These are phyloP conservation scores for Diutina scorzettiae DNA, from an alignment of 1,139 yeast genomes.

Conservation along the genomic window DNA sequence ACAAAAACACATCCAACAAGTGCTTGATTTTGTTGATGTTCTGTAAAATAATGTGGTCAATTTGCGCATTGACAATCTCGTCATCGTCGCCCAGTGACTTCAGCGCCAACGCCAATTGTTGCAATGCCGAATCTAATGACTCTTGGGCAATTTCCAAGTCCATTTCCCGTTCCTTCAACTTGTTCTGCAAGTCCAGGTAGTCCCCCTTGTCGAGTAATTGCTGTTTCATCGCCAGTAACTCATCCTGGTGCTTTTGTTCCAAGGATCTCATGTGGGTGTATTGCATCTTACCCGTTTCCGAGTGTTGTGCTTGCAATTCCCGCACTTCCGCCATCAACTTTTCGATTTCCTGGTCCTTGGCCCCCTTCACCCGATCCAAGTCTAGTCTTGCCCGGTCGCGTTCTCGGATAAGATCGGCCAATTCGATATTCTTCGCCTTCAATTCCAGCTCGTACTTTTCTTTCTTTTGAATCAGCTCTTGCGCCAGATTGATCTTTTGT, in stretches of 20 bases:
- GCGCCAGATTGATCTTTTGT: constrained; percentile 86
- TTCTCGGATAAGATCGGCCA: constrained; percentile 82
- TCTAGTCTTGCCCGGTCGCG: constrained; percentile 84
- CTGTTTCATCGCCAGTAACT: constrained; percentile 30
- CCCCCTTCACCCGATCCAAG: constrained; percentile 58
- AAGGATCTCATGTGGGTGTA: constrained; percentile 53
- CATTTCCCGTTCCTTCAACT: constrained; percentile 57
- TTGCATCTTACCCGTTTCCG: constrained; percentile 54
- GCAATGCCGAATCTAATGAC: constrained; percentile 64
- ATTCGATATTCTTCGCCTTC: constrained; percentile 75
- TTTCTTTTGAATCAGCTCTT: constrained; percentile 77
- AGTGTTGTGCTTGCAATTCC: constrained; percentile 46
- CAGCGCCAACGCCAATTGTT: constrained; percentile 46
- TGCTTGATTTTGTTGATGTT: constrained; percentile 40
- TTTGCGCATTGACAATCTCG: constrained; percentile 36
- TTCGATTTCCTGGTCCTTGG: constrained; percentile 58
- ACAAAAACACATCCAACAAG: constrained; percentile 63
- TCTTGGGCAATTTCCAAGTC: constrained; percentile 74
- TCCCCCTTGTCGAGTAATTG: constrained; percentile 22
- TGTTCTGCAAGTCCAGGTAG: constrained; percentile 26
- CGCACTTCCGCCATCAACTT: constrained; percentile 55
- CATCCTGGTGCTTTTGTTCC: constrained; percentile 51
- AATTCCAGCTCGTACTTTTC: constrained; percentile 77
- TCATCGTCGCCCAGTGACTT: constrained; percentile 38
- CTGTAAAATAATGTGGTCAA: constrained; percentile 36